Evolutionary conservation across 345 rosid species (phyloP).

Genomic region (Pseudoturritis turrita): DNA sequence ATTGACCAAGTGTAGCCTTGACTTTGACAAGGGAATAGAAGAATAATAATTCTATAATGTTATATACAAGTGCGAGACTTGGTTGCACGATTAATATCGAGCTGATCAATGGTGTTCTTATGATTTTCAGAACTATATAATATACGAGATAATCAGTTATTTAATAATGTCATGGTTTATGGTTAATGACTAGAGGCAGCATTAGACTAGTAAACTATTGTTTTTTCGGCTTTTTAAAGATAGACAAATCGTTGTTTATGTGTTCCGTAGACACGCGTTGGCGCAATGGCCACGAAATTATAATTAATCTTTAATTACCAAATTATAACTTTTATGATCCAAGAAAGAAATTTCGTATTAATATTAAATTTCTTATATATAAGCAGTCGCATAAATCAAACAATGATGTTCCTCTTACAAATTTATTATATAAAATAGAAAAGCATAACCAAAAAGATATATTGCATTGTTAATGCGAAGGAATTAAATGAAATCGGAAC

Average conservation of each 20-base stretch:
- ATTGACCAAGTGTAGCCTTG: neutral
- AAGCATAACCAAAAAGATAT: neutral
- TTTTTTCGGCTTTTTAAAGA: neutral
- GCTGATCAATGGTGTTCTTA: neutral
- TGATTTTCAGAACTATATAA: neutral
- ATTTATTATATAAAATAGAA: neutral
- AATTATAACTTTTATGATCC: neutral
- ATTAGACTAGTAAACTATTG: neutral
- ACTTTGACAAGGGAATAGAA: neutral
- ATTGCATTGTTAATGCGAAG: conserved; percentile 8
- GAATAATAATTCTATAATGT: neutral
- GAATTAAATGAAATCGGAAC: conserved; percentile 5
- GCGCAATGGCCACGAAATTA: neutral
- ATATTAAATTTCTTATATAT: neutral
- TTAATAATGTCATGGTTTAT: neutral
- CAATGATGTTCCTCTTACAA: neutral
- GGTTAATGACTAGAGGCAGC: neutral
- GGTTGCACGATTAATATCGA: conserved; percentile 2
- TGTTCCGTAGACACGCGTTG: neutral
- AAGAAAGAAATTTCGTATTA: neutral
- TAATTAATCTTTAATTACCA: neutral
- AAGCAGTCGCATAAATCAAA: neutral
- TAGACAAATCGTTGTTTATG: neutral
- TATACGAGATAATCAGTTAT: neutral
- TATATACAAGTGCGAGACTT: neutral